Evolutionary conservation across 2,329 filamentous ascomycete species (phyloP).

Genomic region (Chaetomiaceae sp.): DNA sequence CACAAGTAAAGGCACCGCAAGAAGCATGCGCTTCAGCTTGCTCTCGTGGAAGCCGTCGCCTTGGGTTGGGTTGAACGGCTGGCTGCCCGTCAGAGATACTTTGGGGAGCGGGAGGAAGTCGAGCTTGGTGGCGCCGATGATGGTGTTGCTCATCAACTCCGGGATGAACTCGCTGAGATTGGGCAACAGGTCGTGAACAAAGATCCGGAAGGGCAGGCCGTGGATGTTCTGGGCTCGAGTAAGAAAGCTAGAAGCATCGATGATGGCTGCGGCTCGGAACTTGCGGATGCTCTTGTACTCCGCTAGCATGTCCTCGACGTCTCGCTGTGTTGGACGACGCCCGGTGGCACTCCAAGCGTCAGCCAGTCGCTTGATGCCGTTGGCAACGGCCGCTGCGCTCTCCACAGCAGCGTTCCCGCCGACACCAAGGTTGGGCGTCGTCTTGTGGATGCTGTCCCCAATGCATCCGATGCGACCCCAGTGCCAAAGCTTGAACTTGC

Average conservation of each 20-base stretch:
- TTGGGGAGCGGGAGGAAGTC: slow-evolving; percentile 19
- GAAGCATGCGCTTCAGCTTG: slow-evolving; percentile 13
- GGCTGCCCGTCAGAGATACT: slow-evolving; percentile 11
- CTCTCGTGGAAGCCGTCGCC: slow-evolving; percentile 15
- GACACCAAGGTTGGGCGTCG: slow-evolving; percentile 19
- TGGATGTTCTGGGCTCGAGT: slow-evolving; percentile 10
- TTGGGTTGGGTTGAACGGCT: slow-evolving; percentile 20
- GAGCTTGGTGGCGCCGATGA: slow-evolving; percentile 14
- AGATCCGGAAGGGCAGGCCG: not conserved
- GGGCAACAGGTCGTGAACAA: slow-evolving; percentile 10
- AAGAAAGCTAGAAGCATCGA: slow-evolving; percentile 5
- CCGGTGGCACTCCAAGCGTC: not conserved
- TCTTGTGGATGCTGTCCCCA: slow-evolving; percentile 22
- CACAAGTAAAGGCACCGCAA: slow-evolving; percentile 13
- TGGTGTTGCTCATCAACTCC: slow-evolving; percentile 3
- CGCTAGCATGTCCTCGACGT: slow-evolving; percentile 12
- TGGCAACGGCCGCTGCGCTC: slow-evolving; percentile 18
- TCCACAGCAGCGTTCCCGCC: slow-evolving; percentile 22
- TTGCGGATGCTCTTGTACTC: slow-evolving; percentile 13
- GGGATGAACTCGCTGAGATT: slow-evolving; percentile 11
- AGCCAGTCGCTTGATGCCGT: slow-evolving; percentile 15
- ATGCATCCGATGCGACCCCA: slow-evolving; percentile 19
- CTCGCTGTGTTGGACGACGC: not conserved
- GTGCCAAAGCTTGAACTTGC: slow-evolving; percentile 20
- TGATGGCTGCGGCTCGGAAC: slow-evolving; percentile 1